Base-by-base conservation (phyloP, 2,329 filamentous ascomycete genomes). In the Chaetomiaceae sp. region DNA sequence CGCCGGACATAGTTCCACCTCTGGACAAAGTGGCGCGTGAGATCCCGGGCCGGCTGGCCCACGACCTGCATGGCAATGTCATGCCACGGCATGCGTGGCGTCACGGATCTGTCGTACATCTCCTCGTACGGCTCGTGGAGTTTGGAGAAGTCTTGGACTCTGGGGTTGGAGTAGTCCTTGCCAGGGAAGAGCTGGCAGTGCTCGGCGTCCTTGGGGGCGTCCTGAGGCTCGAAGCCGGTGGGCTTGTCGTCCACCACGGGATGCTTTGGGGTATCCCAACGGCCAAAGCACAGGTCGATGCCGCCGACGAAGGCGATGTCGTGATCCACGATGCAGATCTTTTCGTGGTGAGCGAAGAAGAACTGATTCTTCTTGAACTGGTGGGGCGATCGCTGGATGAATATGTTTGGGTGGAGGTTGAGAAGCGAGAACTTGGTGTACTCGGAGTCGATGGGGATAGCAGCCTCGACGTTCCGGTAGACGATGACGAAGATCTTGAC, bases 281-380 rank as follows among this genome's bases (percentile, higher is more conserved):
- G 83, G 43, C 94, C 94, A 69, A 97, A 96, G 71, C 94, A 99
- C 20, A 99, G 77, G 74, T 99, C 94, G 58, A 99, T 89, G 33
- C 94, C 94, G 56, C 94, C 94, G 45, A 96, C 85, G 68, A 99
- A 97, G 11, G 92, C 94, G 46, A 97, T 84, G 50, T 92, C 94
- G 66, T 97, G 94, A 67, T 99, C 94, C 17, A 99, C 88, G 37
- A 99, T 84, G 65, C 91, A 92, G n/a, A 99, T 81, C 72, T 99
- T 99, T 69, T 99, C 94, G 71, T 99, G 94, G 67, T 99, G 94
- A 1, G 94, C 94, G 78, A 95, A 99, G 76, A 99, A 99, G 75
- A 99, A 99, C 42, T 96, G 95, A 65, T 97, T 97, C 72, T 99
- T 95, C 66, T 95, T 89, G 72, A 97, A 91, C 71, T 99, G 94